These are phyloP conservation scores for Sporothrix schenckii DNA, from an alignment of 2,329 filamentous ascomycete genomes.

Conservation along the genomic window DNA sequence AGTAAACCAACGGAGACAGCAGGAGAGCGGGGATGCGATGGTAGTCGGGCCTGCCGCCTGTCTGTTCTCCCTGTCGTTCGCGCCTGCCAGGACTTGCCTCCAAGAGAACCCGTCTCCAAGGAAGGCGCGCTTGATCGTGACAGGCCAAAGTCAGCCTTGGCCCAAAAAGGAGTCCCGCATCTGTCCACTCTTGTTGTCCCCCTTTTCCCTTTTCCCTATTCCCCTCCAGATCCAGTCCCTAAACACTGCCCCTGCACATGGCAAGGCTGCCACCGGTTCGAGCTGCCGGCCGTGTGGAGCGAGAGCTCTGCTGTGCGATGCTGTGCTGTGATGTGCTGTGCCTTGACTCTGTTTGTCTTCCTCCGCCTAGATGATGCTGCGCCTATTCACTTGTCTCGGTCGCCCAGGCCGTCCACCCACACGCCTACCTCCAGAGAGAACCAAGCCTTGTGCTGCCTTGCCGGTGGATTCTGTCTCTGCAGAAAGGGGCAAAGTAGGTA, in stretches of 20 bases:
- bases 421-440: no score
- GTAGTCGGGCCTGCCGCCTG: no score
- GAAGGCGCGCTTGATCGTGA: background rate
- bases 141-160: conserved; percentile 22
- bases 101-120: no score
- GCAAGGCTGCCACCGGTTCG: conserved; percentile 18
- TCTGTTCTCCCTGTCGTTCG: background rate
- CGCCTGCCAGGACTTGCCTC: background rate
- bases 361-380: background rate
- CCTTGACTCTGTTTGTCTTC: background rate
- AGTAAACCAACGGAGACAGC: no score
- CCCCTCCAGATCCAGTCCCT: no score
- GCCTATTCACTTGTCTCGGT: background rate
- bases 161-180: background rate
- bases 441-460: conserved; percentile 23
- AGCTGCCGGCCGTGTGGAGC: background rate
- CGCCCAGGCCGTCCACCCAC: conserved; percentile 3
- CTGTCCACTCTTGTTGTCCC: background rate
- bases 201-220: background rate
- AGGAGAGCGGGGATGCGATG: no score
- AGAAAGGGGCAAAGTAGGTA: background rate
- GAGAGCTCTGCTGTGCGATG: no score
- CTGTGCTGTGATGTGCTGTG: background rate
- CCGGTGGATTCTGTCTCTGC: background rate
- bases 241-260: background rate